These are phyloP conservation scores for Diaporthe humulicola DNA, from an alignment of 2,329 filamentous ascomycete species.

Conservation along the genomic window DNA sequence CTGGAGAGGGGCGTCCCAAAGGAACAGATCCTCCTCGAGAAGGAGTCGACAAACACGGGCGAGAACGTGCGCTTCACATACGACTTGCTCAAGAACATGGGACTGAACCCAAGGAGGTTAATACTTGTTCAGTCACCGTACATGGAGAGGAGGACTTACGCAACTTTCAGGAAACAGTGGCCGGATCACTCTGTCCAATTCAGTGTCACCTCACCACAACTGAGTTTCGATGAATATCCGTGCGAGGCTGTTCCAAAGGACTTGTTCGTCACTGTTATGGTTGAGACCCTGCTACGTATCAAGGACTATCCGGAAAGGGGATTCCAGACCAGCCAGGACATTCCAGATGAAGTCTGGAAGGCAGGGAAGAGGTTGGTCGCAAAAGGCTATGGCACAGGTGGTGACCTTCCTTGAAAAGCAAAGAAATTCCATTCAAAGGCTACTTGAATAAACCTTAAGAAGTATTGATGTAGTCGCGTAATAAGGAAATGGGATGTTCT, in stretches of 20 bases:
- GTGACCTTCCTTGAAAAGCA: background rate
- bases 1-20: background rate
- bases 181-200: background rate
- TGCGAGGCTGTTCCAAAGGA: background rate
- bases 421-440: background rate
- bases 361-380: background rate
- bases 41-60: constrained; percentile 4
- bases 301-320: background rate
- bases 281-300: constrained; percentile 8
- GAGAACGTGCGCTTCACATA: constrained; percentile 10
- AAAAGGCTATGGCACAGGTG: background rate
- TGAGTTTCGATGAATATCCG: constrained; percentile 3
- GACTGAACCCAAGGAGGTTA: background rate
- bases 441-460: background rate
- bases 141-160: constrained; percentile 11
- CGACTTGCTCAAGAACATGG: background rate
- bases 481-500: background rate
- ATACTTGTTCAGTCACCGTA: background rate
- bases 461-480: background rate
- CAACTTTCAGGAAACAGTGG: constrained; percentile 10
- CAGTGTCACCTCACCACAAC: constrained; percentile 2
- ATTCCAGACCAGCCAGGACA: background rate
- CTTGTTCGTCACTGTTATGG: background rate
- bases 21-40: background rate
- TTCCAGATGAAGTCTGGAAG: background rate